Evolutionary conservation across 495 filamentous ascomycete species (phyloP).

Genomic region (Glonium stellatum): DNA sequence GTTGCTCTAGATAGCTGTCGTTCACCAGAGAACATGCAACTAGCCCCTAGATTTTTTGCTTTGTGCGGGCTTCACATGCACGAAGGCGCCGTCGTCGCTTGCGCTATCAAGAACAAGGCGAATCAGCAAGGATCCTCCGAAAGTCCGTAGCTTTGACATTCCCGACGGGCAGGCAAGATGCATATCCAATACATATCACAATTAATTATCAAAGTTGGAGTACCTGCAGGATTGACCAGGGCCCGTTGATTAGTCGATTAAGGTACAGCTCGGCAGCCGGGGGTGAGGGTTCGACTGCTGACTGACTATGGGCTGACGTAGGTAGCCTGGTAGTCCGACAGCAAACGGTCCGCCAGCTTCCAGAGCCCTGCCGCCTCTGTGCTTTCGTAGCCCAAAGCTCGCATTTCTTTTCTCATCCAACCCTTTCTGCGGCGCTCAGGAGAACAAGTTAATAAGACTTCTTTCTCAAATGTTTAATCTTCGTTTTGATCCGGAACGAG

Average conservation of each 20-base stretch:
- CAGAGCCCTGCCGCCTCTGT: not conserved
- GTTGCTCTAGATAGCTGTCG: too few relatives aligned
- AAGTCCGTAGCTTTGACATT: not conserved
- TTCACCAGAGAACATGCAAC: too few relatives aligned
- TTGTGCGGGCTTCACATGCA: too few relatives aligned
- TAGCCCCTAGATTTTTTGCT: too few relatives aligned
- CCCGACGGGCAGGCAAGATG: not conserved
- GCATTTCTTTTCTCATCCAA: conserved; percentile 1
- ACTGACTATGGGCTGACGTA: conserved; percentile 17
- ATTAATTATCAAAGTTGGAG: not conserved
- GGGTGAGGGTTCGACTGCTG: not conserved
- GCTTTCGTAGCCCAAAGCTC: too few relatives aligned
- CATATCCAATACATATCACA: not conserved
- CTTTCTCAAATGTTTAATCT: conserved; percentile 2
- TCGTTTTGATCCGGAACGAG: not conserved
- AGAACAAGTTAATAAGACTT: not conserved
- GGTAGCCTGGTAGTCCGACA: not conserved
- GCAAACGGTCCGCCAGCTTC: conserved; percentile 17
- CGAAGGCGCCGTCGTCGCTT: too few relatives aligned
- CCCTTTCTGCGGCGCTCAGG: not conserved
- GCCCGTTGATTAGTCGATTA: not conserved
- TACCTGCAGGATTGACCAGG: not conserved
- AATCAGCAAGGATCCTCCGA: not conserved
- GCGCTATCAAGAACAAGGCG: too few relatives aligned
- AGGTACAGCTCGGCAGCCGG: not conserved